A percentile compares a stretch with the other conserved stretches of the same genome.
Evolutionary conservation across 169 alveolate species (phyloP).

Genomic region (Eimeria sp.): DNA sequence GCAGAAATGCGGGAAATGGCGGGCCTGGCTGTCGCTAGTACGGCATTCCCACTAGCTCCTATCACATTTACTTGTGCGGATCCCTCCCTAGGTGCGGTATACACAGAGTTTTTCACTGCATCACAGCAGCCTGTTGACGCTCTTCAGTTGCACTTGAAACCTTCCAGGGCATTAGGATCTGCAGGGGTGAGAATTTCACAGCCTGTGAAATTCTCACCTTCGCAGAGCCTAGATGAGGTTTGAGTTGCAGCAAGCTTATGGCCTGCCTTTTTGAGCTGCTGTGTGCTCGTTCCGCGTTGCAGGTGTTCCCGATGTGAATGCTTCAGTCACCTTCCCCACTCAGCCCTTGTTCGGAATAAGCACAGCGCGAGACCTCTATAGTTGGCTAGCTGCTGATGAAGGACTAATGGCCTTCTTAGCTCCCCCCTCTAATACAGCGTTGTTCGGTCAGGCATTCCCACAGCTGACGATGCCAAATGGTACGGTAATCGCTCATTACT

Average conservation of each 20-base stretch:
- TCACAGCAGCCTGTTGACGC: neutral
- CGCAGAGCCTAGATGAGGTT: neutral
- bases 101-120: neutral
- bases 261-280: neutral
- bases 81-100: conserved; percentile 26
- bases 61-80: conserved; percentile 38
- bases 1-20: conserved; percentile 53
- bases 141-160: neutral
- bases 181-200: neutral
- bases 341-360: conserved; percentile 23
- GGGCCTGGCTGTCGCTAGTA: neutral
- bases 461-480: conserved; percentile 7
- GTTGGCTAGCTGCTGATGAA: conserved; percentile 61
- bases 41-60: conserved; percentile 26
- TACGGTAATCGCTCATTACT: neutral
- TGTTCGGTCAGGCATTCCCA: conserved; percentile 6
- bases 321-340: conserved; percentile 18
- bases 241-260: neutral
- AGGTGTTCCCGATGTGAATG: conserved; percentile 10
- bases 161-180: neutral
- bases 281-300: neutral
- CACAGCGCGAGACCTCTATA: conserved; percentile 43
- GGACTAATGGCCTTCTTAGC: conserved; percentile 13
- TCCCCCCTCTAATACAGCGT: neutral
- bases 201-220: neutral